phyloP scores from a whole-genome alignment of 164 flowering plant species.

The Nymphaea thermarum region DNA sequence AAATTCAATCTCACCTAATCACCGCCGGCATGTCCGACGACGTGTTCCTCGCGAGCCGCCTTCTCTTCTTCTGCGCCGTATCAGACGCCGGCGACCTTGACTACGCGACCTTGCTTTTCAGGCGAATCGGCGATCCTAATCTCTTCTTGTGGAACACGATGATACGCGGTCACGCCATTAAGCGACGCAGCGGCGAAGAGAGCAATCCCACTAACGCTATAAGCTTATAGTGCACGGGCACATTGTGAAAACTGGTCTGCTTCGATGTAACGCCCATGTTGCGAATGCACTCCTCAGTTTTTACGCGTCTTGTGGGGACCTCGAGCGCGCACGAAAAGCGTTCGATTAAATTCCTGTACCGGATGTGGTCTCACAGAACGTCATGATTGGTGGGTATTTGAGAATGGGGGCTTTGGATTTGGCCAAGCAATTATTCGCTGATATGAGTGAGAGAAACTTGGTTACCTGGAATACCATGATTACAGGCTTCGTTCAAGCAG shows the following conservation, averaged over 20 bases:
- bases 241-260: conserved; percentile 29
- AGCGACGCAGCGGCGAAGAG: conserved; percentile 3
- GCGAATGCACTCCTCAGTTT: conserved; percentile 34
- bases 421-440: conserved; percentile 38
- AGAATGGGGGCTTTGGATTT: conserved; percentile 43
- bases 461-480: conserved; percentile 18
- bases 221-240: conserved; percentile 40
- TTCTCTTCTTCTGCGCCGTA: conserved; percentile 41
- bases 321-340: conserved; percentile 25
- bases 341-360: conserved; percentile 47
- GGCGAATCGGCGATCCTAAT: conserved; percentile 16
- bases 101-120: conserved; percentile 41
- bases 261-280: conserved; percentile 19
- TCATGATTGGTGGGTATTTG: conserved; percentile 51
- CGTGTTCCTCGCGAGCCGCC: conserved; percentile 42
- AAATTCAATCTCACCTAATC: conserved; percentile 47
- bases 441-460: conserved; percentile 22
- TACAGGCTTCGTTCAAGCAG: conserved; percentile 18
- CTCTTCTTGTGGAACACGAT: conserved; percentile 40
- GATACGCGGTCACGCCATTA: conserved; percentile 41
- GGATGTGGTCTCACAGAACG: conserved; percentile 74
- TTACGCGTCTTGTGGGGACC: conserved; percentile 23
- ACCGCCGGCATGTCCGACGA: conserved; percentile 20
- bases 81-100: conserved; percentile 23
- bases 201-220: conserved; percentile 10